Conservation (phyloP, 495 filamentous ascomycete genomes). For the Penicillium diatomitis region DNA sequence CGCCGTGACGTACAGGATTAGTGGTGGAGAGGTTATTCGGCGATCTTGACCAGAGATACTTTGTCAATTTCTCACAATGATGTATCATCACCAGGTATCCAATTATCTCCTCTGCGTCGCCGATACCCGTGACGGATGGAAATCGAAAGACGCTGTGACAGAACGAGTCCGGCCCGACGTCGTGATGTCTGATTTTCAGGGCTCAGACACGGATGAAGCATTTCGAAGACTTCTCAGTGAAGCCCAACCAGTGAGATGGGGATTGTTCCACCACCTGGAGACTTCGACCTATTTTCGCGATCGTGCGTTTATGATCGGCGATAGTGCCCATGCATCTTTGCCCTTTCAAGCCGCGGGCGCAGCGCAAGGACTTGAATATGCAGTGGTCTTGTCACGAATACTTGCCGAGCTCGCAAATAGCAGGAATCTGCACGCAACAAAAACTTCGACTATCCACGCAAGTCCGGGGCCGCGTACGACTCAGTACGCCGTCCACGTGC, state of each 20-base stretch:
- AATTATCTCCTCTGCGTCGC: background rate
- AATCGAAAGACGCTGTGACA: background rate
- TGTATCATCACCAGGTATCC: background rate
- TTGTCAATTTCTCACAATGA: background rate
- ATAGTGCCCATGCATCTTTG: conserved; percentile 52
- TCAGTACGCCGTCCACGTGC: background rate
- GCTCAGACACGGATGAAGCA: background rate
- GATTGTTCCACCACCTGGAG: conserved; percentile 15
- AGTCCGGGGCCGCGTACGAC: background rate
- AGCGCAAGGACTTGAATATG: conserved; percentile 51
- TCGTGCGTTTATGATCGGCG: conserved; percentile 35
- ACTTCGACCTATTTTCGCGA: conserved; percentile 24
- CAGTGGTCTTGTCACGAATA: conserved; percentile 39
- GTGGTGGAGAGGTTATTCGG: background rate
- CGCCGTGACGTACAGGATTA: background rate
- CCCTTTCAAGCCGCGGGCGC: conserved; percentile 54
- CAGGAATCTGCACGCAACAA: background rate
- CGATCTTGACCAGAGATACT: background rate
- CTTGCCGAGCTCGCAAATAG: conserved; percentile 15
- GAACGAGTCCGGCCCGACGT: background rate
- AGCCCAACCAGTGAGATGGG: conserved; percentile 4
- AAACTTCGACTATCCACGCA: background rate
- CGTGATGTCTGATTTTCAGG: background rate
- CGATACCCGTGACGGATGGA: background rate
- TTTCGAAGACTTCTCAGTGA: background rate